These are phyloP conservation scores for Trichopus zeylanicus DNA, from an alignment of 116 monocot species.

Conservation along the genomic window DNA sequence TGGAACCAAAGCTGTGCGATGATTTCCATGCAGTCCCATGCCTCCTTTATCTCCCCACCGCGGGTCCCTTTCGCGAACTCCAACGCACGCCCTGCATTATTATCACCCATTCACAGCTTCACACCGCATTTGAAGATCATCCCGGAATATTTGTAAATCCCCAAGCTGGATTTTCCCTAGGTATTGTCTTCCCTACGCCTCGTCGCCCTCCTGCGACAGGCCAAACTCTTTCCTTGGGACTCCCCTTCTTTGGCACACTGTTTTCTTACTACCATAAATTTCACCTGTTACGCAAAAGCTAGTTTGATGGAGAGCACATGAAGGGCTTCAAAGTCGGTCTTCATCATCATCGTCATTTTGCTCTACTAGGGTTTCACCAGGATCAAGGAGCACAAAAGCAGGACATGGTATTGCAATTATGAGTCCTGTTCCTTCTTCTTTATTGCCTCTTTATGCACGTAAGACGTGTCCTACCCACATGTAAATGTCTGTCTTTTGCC, in stretches of 20 bases:
- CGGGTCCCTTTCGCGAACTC: conserved; percentile 1
- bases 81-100: background rate
- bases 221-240: conserved; percentile 19
- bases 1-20: conserved; percentile 3
- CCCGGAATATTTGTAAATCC: conserved; percentile 12
- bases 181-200: conserved; percentile 1
- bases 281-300: background rate
- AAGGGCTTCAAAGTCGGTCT: background rate
- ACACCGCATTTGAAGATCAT: background rate
- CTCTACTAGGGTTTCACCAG: background rate
- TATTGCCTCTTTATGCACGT: no score
- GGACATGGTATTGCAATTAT: conserved; percentile 31
- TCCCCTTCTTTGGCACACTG: background rate
- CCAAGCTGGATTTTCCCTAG: background rate
- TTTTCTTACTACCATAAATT: no score
- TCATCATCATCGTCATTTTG: conserved; percentile 7
- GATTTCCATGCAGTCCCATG: conserved; percentile 9
- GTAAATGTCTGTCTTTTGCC: no score
- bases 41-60: background rate
- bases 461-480: no score
- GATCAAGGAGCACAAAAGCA: background rate
- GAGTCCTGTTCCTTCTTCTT: no score
- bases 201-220: conserved; percentile 11
- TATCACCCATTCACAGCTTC: background rate
- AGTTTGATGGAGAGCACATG: background rate